These are phyloP conservation scores for Rhizopogon vinicolor DNA, from an alignment of 768 basidiomycete species.

Conservation along the genomic window DNA sequence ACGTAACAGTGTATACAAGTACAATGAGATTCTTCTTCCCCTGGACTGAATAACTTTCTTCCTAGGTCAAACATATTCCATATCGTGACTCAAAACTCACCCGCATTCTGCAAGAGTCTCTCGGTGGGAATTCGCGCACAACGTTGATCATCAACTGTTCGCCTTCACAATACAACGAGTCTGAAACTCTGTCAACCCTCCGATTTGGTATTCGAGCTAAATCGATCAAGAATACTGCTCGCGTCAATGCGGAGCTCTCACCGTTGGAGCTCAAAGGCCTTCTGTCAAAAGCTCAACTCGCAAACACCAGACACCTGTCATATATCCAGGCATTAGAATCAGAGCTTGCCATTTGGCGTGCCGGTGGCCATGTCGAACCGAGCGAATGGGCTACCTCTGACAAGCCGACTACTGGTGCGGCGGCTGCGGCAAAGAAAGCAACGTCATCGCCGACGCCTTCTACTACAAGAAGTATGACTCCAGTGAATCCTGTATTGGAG, in stretches of 20 bases:
- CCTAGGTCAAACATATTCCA: conserved; percentile 90
- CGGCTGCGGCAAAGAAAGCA: conserved; percentile 41
- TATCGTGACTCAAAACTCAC: conserved; percentile 99
- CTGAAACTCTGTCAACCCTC: conserved; percentile 94
- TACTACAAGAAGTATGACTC: conserved; percentile 65
- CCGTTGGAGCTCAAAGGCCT: conserved; percentile 93
- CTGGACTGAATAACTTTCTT: conserved; percentile 5
- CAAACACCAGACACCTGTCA: conserved; percentile 78
- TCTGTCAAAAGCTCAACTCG: conserved; percentile 83
- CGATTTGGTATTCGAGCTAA: conserved; percentile 99
- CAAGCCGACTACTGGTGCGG: conserved; percentile 42
- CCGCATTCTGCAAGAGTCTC: conserved; percentile 96
- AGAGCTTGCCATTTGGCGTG: conserved; percentile 85
- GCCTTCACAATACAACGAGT: conserved; percentile 94
- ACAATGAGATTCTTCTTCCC: background rate
- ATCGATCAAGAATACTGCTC: conserved; percentile 99
- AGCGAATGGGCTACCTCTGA: conserved; percentile 74
- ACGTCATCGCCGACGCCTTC: conserved; percentile 62
- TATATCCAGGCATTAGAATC: conserved; percentile 89
- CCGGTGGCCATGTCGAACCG: conserved; percentile 81
- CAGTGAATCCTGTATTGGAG: conserved; percentile 70
- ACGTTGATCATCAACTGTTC: conserved; percentile 99
- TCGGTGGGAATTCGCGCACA: conserved; percentile 91
- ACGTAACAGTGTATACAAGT: conserved; percentile 15
- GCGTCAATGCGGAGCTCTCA: conserved; percentile 96